A percentile compares a stretch with the other conserved stretches of the same genome.
phyloP scores from a whole-genome alignment of 129 eudicot species.

The Flaveria robusta region DNA sequence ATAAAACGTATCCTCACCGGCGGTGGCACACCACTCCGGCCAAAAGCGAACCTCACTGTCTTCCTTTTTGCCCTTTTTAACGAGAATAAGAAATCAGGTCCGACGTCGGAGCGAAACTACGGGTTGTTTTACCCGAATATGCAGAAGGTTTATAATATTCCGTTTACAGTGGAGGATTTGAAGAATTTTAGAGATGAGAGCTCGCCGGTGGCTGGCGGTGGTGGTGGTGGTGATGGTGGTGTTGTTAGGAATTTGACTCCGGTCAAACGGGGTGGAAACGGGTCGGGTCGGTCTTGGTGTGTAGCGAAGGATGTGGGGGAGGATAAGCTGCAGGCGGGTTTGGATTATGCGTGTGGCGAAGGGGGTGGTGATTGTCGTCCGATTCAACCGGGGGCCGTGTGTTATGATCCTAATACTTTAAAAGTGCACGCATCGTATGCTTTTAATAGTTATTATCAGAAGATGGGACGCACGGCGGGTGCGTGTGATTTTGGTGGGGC shows the following conservation, averaged over 20 bases:
- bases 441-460: slow-evolving; percentile 90
- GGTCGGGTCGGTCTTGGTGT: slow-evolving; percentile 74
- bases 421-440: slow-evolving; percentile 90
- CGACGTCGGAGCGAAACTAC: slow-evolving; percentile 77
- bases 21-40: slow-evolving; percentile 81
- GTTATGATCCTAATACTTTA: slow-evolving; percentile 83
- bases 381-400: slow-evolving; percentile 90
- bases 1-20: slow-evolving; percentile 65
- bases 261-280: slow-evolving; percentile 34
- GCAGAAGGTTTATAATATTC: slow-evolving; percentile 68
- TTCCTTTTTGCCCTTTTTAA: slow-evolving; percentile 81
- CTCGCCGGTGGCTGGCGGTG: slow-evolving; percentile 44
- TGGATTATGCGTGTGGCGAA: slow-evolving; percentile 92
- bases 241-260: slow-evolving; percentile 38
- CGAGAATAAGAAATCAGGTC: slow-evolving; percentile 80
- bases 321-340: slow-evolving; percentile 70
- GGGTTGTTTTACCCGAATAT: slow-evolving; percentile 79
- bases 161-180: slow-evolving; percentile 67
- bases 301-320: slow-evolving; percentile 74
- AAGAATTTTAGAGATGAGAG: slow-evolving; percentile 34
- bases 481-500: slow-evolving; percentile 80
- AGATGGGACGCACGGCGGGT: slow-evolving; percentile 63
- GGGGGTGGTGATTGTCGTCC: slow-evolving; percentile 92
- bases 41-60: slow-evolving; percentile 75
- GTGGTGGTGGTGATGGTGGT: not conserved